Conservation (phyloP, 192 early-diverging fungal genomes). For the Physocladia obscura region DNA sequence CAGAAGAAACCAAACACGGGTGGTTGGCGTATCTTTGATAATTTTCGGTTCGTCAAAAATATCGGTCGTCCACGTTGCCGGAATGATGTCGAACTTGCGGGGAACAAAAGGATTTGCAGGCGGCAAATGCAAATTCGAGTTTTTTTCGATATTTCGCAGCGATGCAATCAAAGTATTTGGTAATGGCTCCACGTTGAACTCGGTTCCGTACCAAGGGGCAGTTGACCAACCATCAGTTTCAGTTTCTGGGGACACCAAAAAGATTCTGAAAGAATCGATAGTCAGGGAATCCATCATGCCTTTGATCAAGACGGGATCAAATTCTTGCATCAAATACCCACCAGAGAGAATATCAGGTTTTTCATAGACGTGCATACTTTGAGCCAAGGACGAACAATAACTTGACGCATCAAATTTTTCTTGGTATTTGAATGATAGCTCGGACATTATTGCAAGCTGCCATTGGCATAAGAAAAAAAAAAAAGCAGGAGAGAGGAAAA, state of each 20-base stretch:
- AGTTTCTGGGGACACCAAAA: slow-evolving; percentile 32
- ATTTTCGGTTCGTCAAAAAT: slow-evolving; percentile 45
- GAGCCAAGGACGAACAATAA: slow-evolving; percentile 66
- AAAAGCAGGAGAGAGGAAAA: not conserved
- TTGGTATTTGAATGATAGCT: slow-evolving; percentile 46
- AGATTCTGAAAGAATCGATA: slow-evolving; percentile 54
- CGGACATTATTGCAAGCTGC: slow-evolving; percentile 37
- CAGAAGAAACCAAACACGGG: slow-evolving; percentile 87
- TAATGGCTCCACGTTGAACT: slow-evolving; percentile 70
- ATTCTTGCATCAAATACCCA: slow-evolving; percentile 66
- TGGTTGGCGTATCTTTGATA: slow-evolving; percentile 54
- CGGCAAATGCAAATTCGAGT: slow-evolving; percentile 65
- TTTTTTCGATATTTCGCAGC: slow-evolving; percentile 17
- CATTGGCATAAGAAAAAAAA: not conserved
- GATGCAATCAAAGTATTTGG: slow-evolving; percentile 39
- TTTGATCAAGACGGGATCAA: slow-evolving; percentile 64
- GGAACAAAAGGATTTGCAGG: slow-evolving; percentile 81
- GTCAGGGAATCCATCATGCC: slow-evolving; percentile 59
- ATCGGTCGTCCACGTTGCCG: not conserved
- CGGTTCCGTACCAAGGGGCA: slow-evolving; percentile 80
- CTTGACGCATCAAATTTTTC: slow-evolving; percentile 61
- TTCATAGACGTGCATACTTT: slow-evolving; percentile 76
- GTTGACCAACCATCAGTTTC: slow-evolving; percentile 38
- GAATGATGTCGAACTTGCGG: slow-evolving; percentile 63
- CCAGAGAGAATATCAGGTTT: slow-evolving; percentile 67